These are phyloP conservation scores for Mortierella alpina DNA, from an alignment of 192 early-diverging fungal species.

Conservation along the genomic window DNA sequence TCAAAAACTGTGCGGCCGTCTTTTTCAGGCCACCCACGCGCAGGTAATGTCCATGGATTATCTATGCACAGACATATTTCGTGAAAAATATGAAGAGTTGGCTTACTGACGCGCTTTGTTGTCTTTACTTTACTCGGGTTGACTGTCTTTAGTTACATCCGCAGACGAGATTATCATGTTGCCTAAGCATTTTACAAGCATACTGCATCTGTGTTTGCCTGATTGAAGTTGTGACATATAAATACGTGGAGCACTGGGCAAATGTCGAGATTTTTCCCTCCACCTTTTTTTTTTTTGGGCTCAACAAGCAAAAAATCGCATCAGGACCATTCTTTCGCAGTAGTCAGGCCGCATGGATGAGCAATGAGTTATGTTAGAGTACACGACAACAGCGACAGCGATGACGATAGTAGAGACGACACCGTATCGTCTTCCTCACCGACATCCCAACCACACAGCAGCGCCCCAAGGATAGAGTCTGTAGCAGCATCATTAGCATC, in stretches of 20 bases:
- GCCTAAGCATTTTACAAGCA: background rate
- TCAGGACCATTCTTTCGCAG: background rate
- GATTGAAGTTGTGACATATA: too few relatives aligned
- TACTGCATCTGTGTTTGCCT: too few relatives aligned
- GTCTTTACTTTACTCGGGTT: background rate
- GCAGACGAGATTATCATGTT: slow-evolving; percentile 31
- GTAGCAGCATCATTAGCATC: slow-evolving; percentile 28
- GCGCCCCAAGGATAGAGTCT: background rate
- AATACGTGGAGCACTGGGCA: too few relatives aligned
- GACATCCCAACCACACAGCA: background rate
- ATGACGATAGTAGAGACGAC: slow-evolving; percentile 9
- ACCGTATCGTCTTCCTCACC: background rate
- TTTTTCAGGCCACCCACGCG: slow-evolving; percentile 65
- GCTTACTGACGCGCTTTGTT: background rate
- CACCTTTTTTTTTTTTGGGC: too few relatives aligned
- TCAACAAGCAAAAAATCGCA: background rate
- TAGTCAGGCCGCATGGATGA: background rate
- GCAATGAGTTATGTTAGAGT: slow-evolving; percentile 47
- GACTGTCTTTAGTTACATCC: slow-evolving; percentile 27
- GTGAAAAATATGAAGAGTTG: background rate
- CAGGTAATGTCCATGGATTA: slow-evolving; percentile 43
- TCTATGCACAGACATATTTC: background rate
- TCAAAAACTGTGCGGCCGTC: slow-evolving; percentile 63
- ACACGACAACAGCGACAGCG: slow-evolving; percentile 39
- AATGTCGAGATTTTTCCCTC: too few relatives aligned